A percentile compares a stretch with the other conserved stretches of the same genome.
Evolutionary conservation across 2,329 filamentous ascomycete genomes (phyloP).

Genomic region (Ophiostoma sp.): DNA sequence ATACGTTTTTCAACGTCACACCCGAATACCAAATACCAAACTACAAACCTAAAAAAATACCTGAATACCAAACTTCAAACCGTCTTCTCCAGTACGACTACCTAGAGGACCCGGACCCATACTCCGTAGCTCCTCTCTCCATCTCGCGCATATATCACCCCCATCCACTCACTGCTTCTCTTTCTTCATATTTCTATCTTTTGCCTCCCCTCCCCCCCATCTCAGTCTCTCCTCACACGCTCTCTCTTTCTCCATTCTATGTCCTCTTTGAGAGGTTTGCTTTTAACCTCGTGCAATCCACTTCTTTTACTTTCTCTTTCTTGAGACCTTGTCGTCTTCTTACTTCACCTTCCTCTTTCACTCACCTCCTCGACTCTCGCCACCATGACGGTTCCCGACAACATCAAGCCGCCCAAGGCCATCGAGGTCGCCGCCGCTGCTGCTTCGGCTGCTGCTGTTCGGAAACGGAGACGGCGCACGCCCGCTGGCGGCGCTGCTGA

Average conservation of each 20-base stretch:
- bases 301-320: conserved; percentile 8
- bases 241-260: conserved; percentile 8
- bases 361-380: conserved; percentile 6
- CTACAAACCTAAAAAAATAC: background rate
- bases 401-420: conserved; percentile 44
- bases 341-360: conserved; percentile 31
- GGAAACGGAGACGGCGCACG: conserved; percentile 79
- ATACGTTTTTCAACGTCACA: background rate
- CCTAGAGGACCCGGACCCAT: conserved; percentile 3
- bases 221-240: background rate
- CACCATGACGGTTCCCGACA: conserved; percentile 47
- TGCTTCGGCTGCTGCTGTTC: conserved; percentile 38
- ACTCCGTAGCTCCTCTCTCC: conserved; percentile 9
- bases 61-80: background rate
- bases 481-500: conserved; percentile 83
- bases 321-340: conserved; percentile 25
- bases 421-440: conserved; percentile 31
- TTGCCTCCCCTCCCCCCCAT: background rate
- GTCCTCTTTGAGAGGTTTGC: conserved; percentile 10
- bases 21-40: background rate
- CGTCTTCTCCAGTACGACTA: background rate
- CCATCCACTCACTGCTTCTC: conserved; percentile 8
- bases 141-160: conserved; percentile 12
- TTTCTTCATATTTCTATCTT: conserved; percentile 7
- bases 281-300: background rate